Evolutionary conservation across 257 asterid genomes (phyloP).

Genomic region (Solanum arcanum): DNA sequence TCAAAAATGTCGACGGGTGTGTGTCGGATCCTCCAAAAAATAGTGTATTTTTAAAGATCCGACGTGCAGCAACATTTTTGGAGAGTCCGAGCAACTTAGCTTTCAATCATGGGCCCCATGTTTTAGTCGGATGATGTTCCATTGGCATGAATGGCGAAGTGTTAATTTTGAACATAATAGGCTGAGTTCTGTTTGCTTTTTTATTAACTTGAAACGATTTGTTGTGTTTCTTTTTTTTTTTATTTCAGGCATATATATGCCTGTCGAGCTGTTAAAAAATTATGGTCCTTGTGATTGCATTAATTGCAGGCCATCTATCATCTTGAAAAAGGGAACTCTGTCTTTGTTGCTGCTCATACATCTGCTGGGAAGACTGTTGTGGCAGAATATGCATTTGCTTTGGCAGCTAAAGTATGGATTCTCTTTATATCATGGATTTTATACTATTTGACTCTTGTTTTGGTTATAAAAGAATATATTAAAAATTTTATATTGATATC

Average conservation of each 20-base stretch:
- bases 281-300: constrained; percentile 1
- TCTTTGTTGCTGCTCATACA: constrained; percentile 86
- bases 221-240: not conserved
- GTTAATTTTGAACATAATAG: not conserved
- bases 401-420: constrained; percentile 75
- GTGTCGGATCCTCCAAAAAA: not conserved
- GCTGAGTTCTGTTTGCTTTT: not conserved
- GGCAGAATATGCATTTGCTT: constrained; percentile 98
- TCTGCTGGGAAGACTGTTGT: constrained; percentile 98
- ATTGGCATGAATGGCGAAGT: not conserved
- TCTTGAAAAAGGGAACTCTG: constrained; percentile 95
- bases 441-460: not conserved
- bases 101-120: not conserved
- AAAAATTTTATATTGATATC: not conserved
- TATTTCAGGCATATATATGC: not conserved
- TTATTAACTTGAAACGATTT: not conserved
- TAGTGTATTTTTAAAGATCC: not conserved
- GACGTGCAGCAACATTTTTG: not conserved
- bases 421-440: not conserved
- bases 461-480: not conserved
- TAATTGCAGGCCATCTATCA: constrained; percentile 75
- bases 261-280: not conserved
- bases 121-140: not conserved
- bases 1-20: not conserved
- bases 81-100: not conserved